Percentiles rank a stretch among this genome's conserved stretches.
phyloP scores from a whole-genome alignment of 2,329 filamentous ascomycete genomes.

The Trichoderma sp. region DNA sequence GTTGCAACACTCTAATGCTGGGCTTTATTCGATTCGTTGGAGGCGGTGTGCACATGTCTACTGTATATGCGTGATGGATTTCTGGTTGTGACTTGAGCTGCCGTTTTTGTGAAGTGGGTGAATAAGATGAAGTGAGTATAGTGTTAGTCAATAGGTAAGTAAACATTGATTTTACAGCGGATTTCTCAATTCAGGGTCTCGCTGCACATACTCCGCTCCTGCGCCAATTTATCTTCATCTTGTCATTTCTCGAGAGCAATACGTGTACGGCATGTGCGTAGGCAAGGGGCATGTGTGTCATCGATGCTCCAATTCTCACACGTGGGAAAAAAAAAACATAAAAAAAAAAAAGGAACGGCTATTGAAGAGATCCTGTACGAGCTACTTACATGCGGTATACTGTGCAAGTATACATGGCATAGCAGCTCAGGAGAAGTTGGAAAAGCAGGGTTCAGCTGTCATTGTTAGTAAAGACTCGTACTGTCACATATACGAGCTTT shows the following conservation, averaged over 20 bases:
- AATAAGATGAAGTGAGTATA: not conserved
- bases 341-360: not conserved
- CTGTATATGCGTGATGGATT: not conserved
- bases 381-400: not conserved
- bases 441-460: not conserved
- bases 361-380: not conserved
- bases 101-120: not conserved
- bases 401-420: not conserved
- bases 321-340: not conserved
- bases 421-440: not conserved
- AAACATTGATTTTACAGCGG: not conserved
- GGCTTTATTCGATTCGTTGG: not conserved
- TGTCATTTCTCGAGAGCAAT: not conserved
- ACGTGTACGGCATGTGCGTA: not conserved
- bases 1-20: not conserved
- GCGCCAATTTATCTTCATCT: not conserved
- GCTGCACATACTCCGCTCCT: slow-evolving; percentile 14
- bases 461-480: not conserved
- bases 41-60: not conserved
- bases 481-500: not conserved
- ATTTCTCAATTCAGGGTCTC: not conserved
- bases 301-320: not conserved
- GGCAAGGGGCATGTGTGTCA: not conserved
- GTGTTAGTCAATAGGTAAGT: not conserved
- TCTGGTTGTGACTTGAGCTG: not conserved